Conservation (phyloP, 2,329 filamentous ascomycete species). For the Fusarium nisikadoi region DNA sequence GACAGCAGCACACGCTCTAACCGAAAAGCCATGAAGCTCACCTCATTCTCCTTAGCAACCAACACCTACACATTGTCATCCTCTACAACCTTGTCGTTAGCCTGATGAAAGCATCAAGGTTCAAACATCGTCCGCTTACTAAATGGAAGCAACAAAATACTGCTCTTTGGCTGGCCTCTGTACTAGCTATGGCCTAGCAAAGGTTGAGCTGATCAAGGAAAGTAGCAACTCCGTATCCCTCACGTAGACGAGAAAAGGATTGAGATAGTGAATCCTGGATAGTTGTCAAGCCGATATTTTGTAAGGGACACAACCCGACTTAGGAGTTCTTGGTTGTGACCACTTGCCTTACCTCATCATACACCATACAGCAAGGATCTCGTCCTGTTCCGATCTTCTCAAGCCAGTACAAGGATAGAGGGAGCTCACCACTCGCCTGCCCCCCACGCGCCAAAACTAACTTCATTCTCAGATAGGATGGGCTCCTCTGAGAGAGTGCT, state of each 20-base stretch:
- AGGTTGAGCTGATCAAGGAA: background rate
- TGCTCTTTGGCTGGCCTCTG: background rate
- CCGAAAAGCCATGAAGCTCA: constrained; percentile 12
- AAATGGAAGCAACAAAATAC: background rate
- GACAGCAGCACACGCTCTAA: constrained; percentile 1
- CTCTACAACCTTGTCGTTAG: constrained; percentile 3
- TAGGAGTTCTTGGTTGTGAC: background rate
- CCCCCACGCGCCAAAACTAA: constrained; percentile 28
- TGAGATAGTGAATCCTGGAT: background rate
- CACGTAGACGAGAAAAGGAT: background rate
- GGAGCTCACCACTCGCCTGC: constrained; percentile 15
- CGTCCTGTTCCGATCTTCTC: constrained; percentile 23
- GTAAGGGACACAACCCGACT: background rate
- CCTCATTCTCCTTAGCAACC: constrained; percentile 13
- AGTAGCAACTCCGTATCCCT: constrained; percentile 1
- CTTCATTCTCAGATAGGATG: constrained; percentile 9
- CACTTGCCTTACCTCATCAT: background rate
- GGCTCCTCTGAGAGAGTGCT: background rate
- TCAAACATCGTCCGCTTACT: constrained; percentile 18
- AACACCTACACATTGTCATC: constrained; percentile 1
- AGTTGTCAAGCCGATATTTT: background rate
- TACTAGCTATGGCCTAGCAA: background rate
- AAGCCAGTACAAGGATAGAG: constrained; percentile 5
- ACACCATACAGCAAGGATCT: constrained; percentile 10
- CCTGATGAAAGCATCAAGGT: constrained; percentile 10